Evolutionary conservation across 495 filamentous ascomycete genomes (phyloP).

Genomic region (Xylaria acuta): DNA sequence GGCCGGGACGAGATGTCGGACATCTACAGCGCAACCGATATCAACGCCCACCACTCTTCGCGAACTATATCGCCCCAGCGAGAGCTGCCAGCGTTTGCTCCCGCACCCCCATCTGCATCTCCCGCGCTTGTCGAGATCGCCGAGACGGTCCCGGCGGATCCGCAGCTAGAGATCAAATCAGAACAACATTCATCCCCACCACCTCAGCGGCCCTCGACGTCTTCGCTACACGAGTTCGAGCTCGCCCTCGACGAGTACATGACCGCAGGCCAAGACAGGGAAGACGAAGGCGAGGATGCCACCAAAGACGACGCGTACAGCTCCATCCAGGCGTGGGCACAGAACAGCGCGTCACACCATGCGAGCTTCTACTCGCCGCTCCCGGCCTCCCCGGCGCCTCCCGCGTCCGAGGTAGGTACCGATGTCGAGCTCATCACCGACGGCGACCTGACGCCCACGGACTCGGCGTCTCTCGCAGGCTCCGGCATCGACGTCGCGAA

Average conservation of each 20-base stretch:
- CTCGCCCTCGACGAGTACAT: conserved; percentile 50
- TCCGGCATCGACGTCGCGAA: conserved; percentile 49
- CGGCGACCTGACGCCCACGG: conserved; percentile 58
- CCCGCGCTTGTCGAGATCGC: conserved; percentile 43
- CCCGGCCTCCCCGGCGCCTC: conserved; percentile 43
- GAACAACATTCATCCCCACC: not conserved
- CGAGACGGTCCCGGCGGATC: conserved; percentile 6
- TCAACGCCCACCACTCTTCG: conserved; percentile 32
- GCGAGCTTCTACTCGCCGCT: conserved; percentile 60
- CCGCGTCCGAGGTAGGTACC: conserved; percentile 40
- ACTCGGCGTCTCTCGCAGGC: conserved; percentile 54
- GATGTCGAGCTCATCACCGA: conserved; percentile 53
- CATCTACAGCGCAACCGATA: conserved; percentile 60
- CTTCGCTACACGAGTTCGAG: conserved; percentile 46
- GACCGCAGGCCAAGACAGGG: conserved; percentile 46
- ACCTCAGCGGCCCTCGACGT: not conserved
- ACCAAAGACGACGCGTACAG: conserved; percentile 47
- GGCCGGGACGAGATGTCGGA: conserved; percentile 57
- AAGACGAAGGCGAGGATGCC: conserved; percentile 35
- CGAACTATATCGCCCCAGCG: conserved; percentile 33
- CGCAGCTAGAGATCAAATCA: not conserved
- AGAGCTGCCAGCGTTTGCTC: not conserved
- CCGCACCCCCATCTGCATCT: conserved; percentile 1
- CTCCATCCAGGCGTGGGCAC: conserved; percentile 64
- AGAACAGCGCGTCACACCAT: conserved; percentile 40